Percentiles rank a stretch among this genome's conserved stretches.
phyloP scores from a whole-genome alignment of 108 stramenopile genomes.

The Asterionellopsis glacialis region DNA sequence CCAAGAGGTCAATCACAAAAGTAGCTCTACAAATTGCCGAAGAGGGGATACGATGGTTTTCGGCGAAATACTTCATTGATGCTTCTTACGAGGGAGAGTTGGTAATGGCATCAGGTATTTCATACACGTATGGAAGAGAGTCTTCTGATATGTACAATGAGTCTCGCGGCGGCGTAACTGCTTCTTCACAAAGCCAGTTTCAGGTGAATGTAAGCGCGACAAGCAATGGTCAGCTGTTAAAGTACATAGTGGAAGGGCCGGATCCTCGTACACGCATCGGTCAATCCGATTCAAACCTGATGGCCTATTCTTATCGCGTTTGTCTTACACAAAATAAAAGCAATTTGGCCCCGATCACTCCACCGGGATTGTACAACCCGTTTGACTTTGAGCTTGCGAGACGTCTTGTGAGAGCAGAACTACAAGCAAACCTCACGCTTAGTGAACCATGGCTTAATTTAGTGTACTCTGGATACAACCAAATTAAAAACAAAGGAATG shows the following conservation, averaged over 20 bases:
- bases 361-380: neutral
- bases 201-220: neutral
- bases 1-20: no score
- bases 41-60: neutral
- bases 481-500: neutral
- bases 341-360: neutral
- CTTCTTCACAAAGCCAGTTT: neutral
- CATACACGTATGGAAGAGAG: neutral
- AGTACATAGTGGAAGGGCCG: neutral
- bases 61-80: constrained; percentile 2
- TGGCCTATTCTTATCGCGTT: constrained; percentile 1
- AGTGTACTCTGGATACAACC: constrained; percentile 1
- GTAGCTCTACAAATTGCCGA: no score
- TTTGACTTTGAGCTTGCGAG: neutral
- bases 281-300: neutral
- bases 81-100: constrained; percentile 4
- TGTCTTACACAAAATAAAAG: neutral
- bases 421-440: neutral
- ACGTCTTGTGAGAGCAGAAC: neutral
- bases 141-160: neutral
- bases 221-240: neutral
- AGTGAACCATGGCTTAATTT: constrained; percentile 3
- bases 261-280: neutral
- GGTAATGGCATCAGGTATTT: neutral
- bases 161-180: neutral